Percentiles rank a stretch among this genome's conserved stretches.
phyloP scores from a whole-genome alignment of 2,329 filamentous ascomycete species.

The Hypomyces perniciosus region DNA sequence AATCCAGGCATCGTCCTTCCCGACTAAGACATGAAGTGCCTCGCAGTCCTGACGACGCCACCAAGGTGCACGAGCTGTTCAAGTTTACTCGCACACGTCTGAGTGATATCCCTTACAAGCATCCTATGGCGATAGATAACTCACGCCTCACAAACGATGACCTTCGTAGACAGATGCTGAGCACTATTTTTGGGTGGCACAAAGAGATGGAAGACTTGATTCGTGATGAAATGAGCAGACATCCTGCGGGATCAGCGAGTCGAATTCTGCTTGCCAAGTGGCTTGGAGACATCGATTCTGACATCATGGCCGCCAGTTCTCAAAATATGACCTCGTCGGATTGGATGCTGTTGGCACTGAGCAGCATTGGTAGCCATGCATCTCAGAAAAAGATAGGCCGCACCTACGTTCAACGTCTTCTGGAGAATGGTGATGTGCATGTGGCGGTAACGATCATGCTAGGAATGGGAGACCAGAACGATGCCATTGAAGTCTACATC shows the following conservation, averaged over 20 bases:
- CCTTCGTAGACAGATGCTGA: slow-evolving; percentile 83
- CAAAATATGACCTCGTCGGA: slow-evolving; percentile 89
- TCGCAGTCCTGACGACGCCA: slow-evolving; percentile 66
- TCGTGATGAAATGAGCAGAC: slow-evolving; percentile 73
- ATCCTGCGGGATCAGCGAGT: slow-evolving; percentile 66
- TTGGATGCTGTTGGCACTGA: slow-evolving; percentile 94
- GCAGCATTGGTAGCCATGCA: slow-evolving; percentile 68
- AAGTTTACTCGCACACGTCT: slow-evolving; percentile 76
- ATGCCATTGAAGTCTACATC: slow-evolving; percentile 93
- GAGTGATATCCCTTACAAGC: slow-evolving; percentile 75
- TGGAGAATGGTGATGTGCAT: slow-evolving; percentile 86
- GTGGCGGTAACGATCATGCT: slow-evolving; percentile 89
- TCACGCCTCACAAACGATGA: slow-evolving; percentile 66
- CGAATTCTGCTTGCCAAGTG: slow-evolving; percentile 85
- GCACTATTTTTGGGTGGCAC: slow-evolving; percentile 91
- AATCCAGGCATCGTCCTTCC: slow-evolving; percentile 51
- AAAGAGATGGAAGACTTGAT: slow-evolving; percentile 76
- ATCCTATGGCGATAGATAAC: slow-evolving; percentile 54
- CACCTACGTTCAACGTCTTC: slow-evolving; percentile 80
- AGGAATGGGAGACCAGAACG: slow-evolving; percentile 84
- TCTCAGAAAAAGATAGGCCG: slow-evolving; percentile 88
- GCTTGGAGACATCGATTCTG: slow-evolving; percentile 79
- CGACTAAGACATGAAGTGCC: slow-evolving; percentile 74
- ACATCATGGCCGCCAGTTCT: slow-evolving; percentile 72
- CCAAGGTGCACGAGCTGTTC: slow-evolving; percentile 71